Conservation (phyloP, 2,329 filamentous ascomycete species). For the Beauveria scarabaeidicola region DNA sequence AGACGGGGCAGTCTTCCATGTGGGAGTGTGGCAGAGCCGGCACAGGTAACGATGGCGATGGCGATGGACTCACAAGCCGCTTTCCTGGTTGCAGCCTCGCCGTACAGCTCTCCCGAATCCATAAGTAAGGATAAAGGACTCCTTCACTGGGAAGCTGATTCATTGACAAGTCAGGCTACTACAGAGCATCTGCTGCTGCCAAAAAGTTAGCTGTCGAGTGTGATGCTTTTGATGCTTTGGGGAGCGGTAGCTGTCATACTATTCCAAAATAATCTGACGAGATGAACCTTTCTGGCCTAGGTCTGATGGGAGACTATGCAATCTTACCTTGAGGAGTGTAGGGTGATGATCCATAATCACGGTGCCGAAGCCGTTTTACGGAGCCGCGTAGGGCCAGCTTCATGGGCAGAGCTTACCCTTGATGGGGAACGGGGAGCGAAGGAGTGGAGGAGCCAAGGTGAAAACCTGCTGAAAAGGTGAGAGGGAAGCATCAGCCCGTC, state of each 20-base stretch:
- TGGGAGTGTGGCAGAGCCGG: slow-evolving; percentile 2
- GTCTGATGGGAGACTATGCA: slow-evolving; percentile 9
- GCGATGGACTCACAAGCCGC: slow-evolving; percentile 6
- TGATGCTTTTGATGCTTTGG: not conserved
- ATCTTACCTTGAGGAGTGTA: not conserved
- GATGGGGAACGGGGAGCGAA: slow-evolving; percentile 1
- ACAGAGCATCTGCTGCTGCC: not conserved
- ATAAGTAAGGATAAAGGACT: not conserved
- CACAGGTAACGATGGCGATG: slow-evolving; percentile 1
- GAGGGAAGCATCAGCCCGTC: slow-evolving; percentile 6
- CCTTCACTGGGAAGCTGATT: not conserved
- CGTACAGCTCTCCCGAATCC: not conserved
- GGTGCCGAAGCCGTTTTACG: slow-evolving; percentile 7
- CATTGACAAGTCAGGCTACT: slow-evolving; percentile 2
- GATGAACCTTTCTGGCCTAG: slow-evolving; percentile 6
- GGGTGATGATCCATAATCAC: slow-evolving; percentile 1
- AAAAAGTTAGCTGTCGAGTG: not conserved
- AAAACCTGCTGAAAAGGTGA: slow-evolving; percentile 6
- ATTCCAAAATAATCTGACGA: slow-evolving; percentile 10
- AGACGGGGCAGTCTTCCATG: not conserved
- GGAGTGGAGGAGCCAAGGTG: not conserved
- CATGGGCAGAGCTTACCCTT: slow-evolving; percentile 3
- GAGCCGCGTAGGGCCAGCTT: slow-evolving; percentile 3
- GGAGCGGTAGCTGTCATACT: not conserved
- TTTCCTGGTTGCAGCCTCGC: slow-evolving; percentile 5